A percentile compares a stretch with the other conserved stretches of the same genome.
phyloP scores from a whole-genome alignment of 805 yeast genomes.

The Torulaspora maleeae region DNA sequence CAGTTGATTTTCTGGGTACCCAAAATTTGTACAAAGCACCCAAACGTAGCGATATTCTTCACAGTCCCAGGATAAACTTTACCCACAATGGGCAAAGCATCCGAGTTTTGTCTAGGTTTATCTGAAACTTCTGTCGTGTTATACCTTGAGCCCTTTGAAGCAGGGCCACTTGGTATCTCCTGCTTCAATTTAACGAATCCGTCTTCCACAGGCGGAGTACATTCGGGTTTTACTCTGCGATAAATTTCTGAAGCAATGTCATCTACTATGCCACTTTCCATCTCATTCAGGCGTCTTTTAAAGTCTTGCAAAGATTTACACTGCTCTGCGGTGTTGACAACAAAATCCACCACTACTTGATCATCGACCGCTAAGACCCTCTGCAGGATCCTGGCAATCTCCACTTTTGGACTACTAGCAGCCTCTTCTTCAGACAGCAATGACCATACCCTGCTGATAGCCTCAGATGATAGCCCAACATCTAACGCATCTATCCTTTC shows the following conservation, averaged over 20 bases:
- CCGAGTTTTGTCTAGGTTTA: slow-evolving; percentile 19
- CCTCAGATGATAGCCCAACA: slow-evolving; percentile 34
- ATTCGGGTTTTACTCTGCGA: neutral
- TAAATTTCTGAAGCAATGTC: slow-evolving; percentile 13
- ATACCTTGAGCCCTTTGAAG: neutral
- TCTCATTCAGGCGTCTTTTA: slow-evolving; percentile 13
- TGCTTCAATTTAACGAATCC: neutral
- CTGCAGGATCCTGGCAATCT: slow-evolving; percentile 13
- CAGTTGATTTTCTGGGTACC: slow-evolving; percentile 34
- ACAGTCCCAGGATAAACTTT: slow-evolving; percentile 59
- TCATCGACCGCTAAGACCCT: slow-evolving; percentile 19
- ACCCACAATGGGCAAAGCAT: slow-evolving; percentile 39
- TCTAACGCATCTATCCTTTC: slow-evolving; percentile 40
- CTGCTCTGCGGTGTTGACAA: slow-evolving; percentile 17
- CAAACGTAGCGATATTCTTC: slow-evolving; percentile 57
- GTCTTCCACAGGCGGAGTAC: neutral
- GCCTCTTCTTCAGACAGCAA: slow-evolving; percentile 2
- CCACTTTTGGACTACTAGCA: slow-evolving; percentile 4
- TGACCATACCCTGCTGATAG: slow-evolving; percentile 14
- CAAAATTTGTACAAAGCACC: slow-evolving; percentile 65
- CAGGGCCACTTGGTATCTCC: neutral
- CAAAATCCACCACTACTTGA: slow-evolving; percentile 23
- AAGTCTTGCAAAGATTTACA: slow-evolving; percentile 13
- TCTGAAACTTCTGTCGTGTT: neutral
- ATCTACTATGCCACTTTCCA: slow-evolving; percentile 25